Percentiles rank a stretch among this genome's conserved stretches.
Evolutionary conservation across 805 yeast species (phyloP).

Genomic region (Hanseniaspora hatyaiensis): DNA sequence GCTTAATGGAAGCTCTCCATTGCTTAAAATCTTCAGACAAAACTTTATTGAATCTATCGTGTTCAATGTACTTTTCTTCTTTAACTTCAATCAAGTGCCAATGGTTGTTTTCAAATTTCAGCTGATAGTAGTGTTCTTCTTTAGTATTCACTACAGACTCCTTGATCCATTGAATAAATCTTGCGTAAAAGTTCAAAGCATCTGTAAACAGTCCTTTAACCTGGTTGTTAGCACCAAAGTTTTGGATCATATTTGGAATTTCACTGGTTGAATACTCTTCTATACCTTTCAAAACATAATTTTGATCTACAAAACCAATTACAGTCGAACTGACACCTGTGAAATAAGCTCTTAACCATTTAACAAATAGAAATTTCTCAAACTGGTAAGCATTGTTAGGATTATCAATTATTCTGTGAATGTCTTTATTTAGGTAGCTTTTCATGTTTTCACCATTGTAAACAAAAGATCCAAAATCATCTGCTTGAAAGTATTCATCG

Average conservation of each 20-base stretch:
- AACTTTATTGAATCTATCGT: slow-evolving; percentile 33
- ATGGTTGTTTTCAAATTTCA: slow-evolving; percentile 40
- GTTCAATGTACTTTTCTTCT: slow-evolving; percentile 29
- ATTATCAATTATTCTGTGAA: slow-evolving; percentile 45
- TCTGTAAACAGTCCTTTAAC: slow-evolving; percentile 44
- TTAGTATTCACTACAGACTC: slow-evolving; percentile 30
- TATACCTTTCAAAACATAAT: slow-evolving; percentile 48
- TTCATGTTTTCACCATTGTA: slow-evolving; percentile 32
- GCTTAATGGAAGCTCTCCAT: slow-evolving; percentile 37
- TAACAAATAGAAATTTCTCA: slow-evolving; percentile 61
- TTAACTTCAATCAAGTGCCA: slow-evolving; percentile 39
- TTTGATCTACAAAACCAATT: slow-evolving; percentile 78
- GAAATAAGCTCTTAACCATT: slow-evolving; percentile 92
- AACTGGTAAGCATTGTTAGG: slow-evolving; percentile 51
- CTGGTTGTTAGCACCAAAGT: slow-evolving; percentile 30
- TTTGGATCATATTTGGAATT: slow-evolving; percentile 48
- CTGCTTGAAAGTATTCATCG: background rate
- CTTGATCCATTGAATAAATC: slow-evolving; percentile 66
- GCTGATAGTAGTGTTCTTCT: slow-evolving; percentile 19
- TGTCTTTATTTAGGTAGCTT: slow-evolving; percentile 80
- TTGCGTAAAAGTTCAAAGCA: slow-evolving; percentile 77
- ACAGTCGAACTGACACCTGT: slow-evolving; percentile 71
- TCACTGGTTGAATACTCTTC: slow-evolving; percentile 72
- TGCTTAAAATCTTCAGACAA: slow-evolving; percentile 40
- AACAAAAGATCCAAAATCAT: slow-evolving; percentile 4